Evolutionary conservation across 2,329 filamentous ascomycete genomes (phyloP), one percentile per base, ranked within the genome.

Genomic region (Cercospora canescens): DNA sequence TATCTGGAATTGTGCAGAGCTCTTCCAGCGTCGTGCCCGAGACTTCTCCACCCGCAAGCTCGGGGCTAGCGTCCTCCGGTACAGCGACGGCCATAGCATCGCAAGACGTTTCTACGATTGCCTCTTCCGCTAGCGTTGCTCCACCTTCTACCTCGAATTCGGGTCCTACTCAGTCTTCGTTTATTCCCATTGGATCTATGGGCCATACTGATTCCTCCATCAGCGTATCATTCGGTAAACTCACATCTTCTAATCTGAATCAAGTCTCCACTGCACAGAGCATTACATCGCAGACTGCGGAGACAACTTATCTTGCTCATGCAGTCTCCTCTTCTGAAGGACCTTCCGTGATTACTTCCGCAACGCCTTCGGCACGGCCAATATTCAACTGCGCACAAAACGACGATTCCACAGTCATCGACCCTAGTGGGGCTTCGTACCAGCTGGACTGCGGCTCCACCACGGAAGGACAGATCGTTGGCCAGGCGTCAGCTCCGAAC

Each of bases 301-400:
- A 5, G 30, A 32, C 30, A 32, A 32, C 30, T 32, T 32, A 5
- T 32, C 30, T 32, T 32, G 30, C 30, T 5, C 24, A 28, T 26
- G 28, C 55, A 24, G 8, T 34, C 28, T 37, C 55, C 21, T 60
- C 57, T 21, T 32, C 30, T 32, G 6, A 32, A 32, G 30, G 6
- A 32, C 9, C 30, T 32, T 6, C 30, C 30, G 30, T 32, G 30
- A 9, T 9, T 6, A 32, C 30, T 32, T 9, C 30, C 9, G 18
- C 48, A 6, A 55, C 50, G 30, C 21, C 41, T 37, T 62, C 63
- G 14, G 39, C 58, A 21, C 55, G 55, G 24, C 58, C 58, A 16
- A 65, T 32, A 12, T 65, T 65, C 58, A 58, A 16, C 39, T 65
- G 63, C 39, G 58, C 63, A 4, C 12, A 18, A n/a, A 26, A 65